Evolutionary conservation across 2,329 filamentous ascomycete species (phyloP).

Genomic region (Fusarium incarnatum): DNA sequence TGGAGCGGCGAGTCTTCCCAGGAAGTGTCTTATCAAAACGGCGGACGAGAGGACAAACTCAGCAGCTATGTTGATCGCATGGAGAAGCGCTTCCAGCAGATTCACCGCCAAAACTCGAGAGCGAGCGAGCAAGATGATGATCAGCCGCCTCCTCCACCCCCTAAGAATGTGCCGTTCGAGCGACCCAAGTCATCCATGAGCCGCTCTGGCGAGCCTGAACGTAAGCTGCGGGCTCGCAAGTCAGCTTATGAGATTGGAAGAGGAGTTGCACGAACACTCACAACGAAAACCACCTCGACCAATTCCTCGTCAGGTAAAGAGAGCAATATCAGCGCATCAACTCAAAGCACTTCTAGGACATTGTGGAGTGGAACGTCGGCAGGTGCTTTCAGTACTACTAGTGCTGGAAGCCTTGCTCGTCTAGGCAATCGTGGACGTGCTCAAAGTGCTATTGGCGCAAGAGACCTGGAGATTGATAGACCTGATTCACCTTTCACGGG

Average conservation of each 20-base stretch:
- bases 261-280: constrained; percentile 81
- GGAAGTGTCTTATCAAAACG: constrained; percentile 56
- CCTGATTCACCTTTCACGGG: constrained; percentile 77
- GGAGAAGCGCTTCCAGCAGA: constrained; percentile 81
- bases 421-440: constrained; percentile 73
- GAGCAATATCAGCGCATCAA: constrained; percentile 79
- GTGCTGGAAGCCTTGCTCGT: constrained; percentile 90
- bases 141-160: constrained; percentile 71
- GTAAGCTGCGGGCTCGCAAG: constrained; percentile 72
- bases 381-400: constrained; percentile 91
- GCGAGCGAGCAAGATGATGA: constrained; percentile 56
- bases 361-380: constrained; percentile 95
- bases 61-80: constrained; percentile 92
- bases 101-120: constrained; percentile 71
- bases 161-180: constrained; percentile 63
- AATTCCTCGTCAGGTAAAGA: constrained; percentile 79
- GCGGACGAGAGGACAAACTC: constrained; percentile 69
- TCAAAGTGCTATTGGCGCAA: constrained; percentile 73
- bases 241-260: constrained; percentile 82
- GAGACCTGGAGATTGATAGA: constrained; percentile 66
- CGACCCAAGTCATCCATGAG: constrained; percentile 71
- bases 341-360: constrained; percentile 82
- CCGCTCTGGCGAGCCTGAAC: constrained; percentile 54
- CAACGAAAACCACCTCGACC: constrained; percentile 87
- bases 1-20: constrained; percentile 67